Evolutionary conservation across 2,329 filamentous ascomycete species (phyloP).

Genomic region (Epichloe gansuensis): DNA sequence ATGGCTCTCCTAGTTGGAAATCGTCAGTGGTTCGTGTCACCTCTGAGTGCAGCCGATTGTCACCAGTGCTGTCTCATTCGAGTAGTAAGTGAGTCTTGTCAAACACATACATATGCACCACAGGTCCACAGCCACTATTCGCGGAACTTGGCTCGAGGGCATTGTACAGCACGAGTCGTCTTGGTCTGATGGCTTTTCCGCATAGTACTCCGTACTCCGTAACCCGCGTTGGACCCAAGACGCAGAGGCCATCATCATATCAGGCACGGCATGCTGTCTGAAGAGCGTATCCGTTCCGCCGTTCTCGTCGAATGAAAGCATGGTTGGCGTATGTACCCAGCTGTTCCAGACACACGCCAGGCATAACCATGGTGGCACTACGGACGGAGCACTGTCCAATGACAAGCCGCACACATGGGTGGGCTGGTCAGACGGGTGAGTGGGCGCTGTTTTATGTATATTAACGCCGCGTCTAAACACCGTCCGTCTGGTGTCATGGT

Average conservation of each 20-base stretch:
- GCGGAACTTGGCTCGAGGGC: too few relatives aligned
- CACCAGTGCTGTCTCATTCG: not conserved
- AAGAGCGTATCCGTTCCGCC: too few relatives aligned
- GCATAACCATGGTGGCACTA: not conserved
- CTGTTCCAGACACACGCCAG: too few relatives aligned
- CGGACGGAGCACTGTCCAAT: not conserved
- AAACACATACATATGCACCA: not conserved
- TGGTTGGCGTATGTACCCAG: too few relatives aligned
- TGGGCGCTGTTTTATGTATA: not conserved
- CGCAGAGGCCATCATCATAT: too few relatives aligned
- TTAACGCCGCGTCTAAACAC: slow-evolving; percentile 4
- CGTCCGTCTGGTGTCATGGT: not conserved
- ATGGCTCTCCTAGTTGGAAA: not conserved
- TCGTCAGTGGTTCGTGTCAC: not conserved
- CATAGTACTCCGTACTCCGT: too few relatives aligned
- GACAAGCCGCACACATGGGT: not conserved
- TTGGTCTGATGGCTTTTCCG: too few relatives aligned
- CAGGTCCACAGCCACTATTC: too few relatives aligned
- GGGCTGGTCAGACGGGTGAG: not conserved
- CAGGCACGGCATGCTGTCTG: too few relatives aligned
- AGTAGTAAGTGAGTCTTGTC: not conserved
- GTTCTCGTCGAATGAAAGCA: too few relatives aligned
- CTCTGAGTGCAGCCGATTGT: not conserved
- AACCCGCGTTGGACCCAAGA: too few relatives aligned
- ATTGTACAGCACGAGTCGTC: too few relatives aligned